phyloP scores from a whole-genome alignment of 2,329 filamentous ascomycete species.

The Phyllosticta capitalensis region DNA sequence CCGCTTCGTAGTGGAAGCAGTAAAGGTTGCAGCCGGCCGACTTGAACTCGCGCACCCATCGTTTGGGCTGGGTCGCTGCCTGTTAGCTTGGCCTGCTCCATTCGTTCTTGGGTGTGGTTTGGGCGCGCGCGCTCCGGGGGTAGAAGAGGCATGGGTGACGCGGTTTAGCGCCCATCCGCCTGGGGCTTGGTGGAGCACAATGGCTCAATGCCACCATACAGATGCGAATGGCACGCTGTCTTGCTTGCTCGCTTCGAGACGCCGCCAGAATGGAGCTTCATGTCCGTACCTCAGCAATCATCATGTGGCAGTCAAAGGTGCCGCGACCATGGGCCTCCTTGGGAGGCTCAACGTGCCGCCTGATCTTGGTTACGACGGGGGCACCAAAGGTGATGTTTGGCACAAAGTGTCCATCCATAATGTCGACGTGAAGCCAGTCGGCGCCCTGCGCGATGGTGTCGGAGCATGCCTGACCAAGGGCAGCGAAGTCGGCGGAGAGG shows the following conservation, averaged over 20 bases:
- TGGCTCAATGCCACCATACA: not conserved
- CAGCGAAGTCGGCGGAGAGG: slow-evolving; percentile 88
- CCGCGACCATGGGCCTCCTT: slow-evolving; percentile 62
- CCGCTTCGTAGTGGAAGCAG: slow-evolving; percentile 99
- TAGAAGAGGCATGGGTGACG: not conserved
- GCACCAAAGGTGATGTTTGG: slow-evolving; percentile 97
- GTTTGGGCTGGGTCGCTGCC: slow-evolving; percentile 62
- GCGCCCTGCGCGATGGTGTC: slow-evolving; percentile 78
- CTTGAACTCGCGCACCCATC: slow-evolving; percentile 95
- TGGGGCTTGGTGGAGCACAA: not conserved
- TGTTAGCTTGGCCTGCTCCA: not conserved
- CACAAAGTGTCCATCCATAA: slow-evolving; percentile 95
- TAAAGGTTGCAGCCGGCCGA: slow-evolving; percentile 95
- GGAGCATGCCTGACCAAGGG: slow-evolving; percentile 76
- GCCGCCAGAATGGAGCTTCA: not conserved
- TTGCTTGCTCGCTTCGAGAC: slow-evolving; percentile 12
- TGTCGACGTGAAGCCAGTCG: slow-evolving; percentile 37
- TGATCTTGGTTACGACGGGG: slow-evolving; percentile 89
- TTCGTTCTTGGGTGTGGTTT: not conserved
- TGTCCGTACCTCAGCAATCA: slow-evolving; percentile 78
- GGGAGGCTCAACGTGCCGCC: slow-evolving; percentile 72
- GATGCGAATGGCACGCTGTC: not conserved
- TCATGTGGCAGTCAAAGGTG: slow-evolving; percentile 99
- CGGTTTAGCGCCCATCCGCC: not conserved
- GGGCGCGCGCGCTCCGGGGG: not conserved